A percentile compares a stretch with the other conserved stretches of the same genome.
These are phyloP conservation scores for Coemansia sp. DNA, from an alignment of 192 early-diverging fungal species.

Conservation along the genomic window DNA sequence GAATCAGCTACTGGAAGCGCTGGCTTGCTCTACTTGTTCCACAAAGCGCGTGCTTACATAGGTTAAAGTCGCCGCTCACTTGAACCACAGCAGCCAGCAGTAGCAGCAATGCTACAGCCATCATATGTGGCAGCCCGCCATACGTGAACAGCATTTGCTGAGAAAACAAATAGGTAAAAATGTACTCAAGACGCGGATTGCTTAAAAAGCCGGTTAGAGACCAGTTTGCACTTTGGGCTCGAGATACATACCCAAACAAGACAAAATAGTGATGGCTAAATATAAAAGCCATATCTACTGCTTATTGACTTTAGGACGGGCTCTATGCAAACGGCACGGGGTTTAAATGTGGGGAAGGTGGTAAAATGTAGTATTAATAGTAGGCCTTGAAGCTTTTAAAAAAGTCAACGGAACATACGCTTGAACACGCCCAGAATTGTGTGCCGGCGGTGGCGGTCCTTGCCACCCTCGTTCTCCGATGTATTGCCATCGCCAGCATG, in stretches of 20 bases:
- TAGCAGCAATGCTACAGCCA: not conserved
- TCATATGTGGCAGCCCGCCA: not conserved
- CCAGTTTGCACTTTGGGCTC: not conserved
- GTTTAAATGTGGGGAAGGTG: not conserved
- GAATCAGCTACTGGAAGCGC: not conserved
- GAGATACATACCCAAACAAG: not conserved
- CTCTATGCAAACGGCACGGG: not conserved
- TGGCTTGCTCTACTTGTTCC: too few species aligned
- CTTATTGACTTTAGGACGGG: not conserved
- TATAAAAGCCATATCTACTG: not conserved
- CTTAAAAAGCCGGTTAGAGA: not conserved
- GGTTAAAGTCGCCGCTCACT: conserved; percentile 26
- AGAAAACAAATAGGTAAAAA: not conserved
- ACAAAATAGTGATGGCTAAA: not conserved
- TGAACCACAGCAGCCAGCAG: not conserved
- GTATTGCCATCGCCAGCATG: conserved; percentile 20
- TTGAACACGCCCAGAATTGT: conserved; percentile 51
- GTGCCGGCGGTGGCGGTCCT: conserved; percentile 40
- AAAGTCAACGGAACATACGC: conserved; percentile 47
- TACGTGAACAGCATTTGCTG: not conserved
- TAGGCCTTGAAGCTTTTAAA: not conserved
- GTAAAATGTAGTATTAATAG: not conserved
- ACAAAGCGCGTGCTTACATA: conserved; percentile 13
- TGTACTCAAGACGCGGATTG: not conserved
- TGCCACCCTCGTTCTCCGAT: conserved; percentile 27